Evolutionary conservation across 768 basidiomycete genomes (phyloP).

Genomic region (Phanerochaete sordida): DNA sequence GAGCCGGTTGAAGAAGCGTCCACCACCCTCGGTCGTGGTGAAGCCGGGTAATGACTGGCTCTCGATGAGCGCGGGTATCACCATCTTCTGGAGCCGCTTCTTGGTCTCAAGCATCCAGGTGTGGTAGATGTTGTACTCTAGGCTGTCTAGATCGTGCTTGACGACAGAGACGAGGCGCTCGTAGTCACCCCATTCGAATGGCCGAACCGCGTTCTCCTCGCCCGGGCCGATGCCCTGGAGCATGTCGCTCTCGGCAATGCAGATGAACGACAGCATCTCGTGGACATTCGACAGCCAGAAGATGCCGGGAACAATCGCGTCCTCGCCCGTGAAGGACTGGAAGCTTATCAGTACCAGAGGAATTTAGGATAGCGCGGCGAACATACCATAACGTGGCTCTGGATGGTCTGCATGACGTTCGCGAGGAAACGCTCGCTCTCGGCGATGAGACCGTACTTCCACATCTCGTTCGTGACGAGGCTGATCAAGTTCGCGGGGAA

Average conservation of each 20-base stretch:
- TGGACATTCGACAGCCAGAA: conserved; percentile 99
- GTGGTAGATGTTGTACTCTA: conserved; percentile 99
- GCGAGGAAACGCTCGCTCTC: conserved; percentile 98
- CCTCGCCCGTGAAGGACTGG: conserved; percentile 89
- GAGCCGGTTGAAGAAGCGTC: conserved; percentile 90
- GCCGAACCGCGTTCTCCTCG: conserved; percentile 85
- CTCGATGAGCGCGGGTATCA: conserved; percentile 97
- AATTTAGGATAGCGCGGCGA: not conserved
- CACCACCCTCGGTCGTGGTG: conserved; percentile 91
- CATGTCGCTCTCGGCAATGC: conserved; percentile 98
- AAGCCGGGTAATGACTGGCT: conserved; percentile 97
- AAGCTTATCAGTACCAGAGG: conserved; percentile 11
- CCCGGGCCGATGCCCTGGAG: conserved; percentile 96
- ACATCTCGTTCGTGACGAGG: conserved; percentile 99
- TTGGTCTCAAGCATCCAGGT: conserved; percentile 99
- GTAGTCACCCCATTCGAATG: conserved; percentile 96
- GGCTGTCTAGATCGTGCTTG: conserved; percentile 95
- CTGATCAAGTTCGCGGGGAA: conserved; percentile 99
- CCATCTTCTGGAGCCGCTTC: conserved; percentile 94
- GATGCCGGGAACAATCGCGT: conserved; percentile 93
- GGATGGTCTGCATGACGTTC: conserved; percentile 97
- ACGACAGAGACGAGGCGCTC: conserved; percentile 96
- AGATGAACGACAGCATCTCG: conserved; percentile 98
- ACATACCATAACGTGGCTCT: conserved; percentile 94
- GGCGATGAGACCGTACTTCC: conserved; percentile 96